Evolutionary conservation across 2,329 filamentous ascomycete genomes (phyloP).

Genomic region (Colletotrichum shisoi): DNA sequence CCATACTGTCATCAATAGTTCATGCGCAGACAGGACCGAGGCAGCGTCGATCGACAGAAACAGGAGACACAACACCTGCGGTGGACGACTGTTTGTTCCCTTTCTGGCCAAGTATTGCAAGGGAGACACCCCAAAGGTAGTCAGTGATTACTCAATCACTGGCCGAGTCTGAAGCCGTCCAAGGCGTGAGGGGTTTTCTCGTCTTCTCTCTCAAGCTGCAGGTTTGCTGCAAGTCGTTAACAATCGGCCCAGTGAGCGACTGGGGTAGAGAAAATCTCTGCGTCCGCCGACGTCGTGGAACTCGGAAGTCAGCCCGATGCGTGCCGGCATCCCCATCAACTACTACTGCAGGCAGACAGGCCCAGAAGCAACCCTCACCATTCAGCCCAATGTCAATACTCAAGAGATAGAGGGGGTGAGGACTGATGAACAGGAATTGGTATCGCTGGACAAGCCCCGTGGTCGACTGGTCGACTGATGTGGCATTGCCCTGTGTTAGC

Average conservation of each 20-base stretch:
- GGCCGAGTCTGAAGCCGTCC: not conserved
- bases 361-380: constrained; percentile 1
- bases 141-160: not conserved
- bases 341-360: constrained; percentile 36
- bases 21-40: not conserved
- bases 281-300: constrained; percentile 9
- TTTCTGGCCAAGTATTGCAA: not conserved
- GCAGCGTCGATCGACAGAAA: constrained; percentile 11
- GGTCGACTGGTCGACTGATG: constrained; percentile 17
- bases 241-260: not conserved
- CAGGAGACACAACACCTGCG: not conserved
- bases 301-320: constrained; percentile 10
- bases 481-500: constrained; percentile 34
- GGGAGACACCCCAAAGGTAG: no score
- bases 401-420: not conserved
- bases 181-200: constrained; percentile 19
- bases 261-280: constrained; percentile 24
- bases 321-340: constrained; percentile 26
- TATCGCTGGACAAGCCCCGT: not conserved
- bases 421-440: not conserved
- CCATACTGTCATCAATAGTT: not conserved
- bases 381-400: constrained; percentile 2
- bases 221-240: constrained; percentile 23
- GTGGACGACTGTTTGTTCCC: not conserved
- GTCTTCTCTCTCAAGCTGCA: not conserved